Evolutionary conservation across 2,329 filamentous ascomycete genomes (phyloP), one percentile per base, ranked within the genome.

Genomic region (Zymoseptoria passerinii): DNA sequence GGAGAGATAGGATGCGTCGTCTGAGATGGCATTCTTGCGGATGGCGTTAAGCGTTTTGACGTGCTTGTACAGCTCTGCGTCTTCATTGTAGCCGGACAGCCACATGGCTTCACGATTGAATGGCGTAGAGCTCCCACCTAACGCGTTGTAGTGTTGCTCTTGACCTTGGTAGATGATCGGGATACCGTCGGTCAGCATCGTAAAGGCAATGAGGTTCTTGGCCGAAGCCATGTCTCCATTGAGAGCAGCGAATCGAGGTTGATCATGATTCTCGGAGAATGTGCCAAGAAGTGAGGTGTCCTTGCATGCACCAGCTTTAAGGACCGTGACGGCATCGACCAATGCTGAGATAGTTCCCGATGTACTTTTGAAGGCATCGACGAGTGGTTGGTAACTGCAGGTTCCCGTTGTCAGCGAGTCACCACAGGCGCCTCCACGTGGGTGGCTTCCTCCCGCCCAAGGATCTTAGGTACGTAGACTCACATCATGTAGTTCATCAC

Each of bases 81-180:
- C 59, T 23, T 72, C 75, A 57, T 76, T 69, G 69, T 79, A 80
- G 5, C 66, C 67, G 16, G 69, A 69, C 8, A 73, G 63, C 75
- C 75, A 77, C 19, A 74, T 63, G 1, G 75, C 75, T 61, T 76
- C 75, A 48, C 75, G 70, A 52, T 76, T 76, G 55, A 67, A 71
- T 0, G 75, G 75, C 28, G 72, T 72, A 9, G 61, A 64, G 16
- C 59, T 57, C 29, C 68, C 70, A 40, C 73, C 72, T 13, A 62
- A 28, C 9, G 67, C 67, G 1, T 74, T 68, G 67, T 79, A 83
- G 60, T 80, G 81, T 66, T 87, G 84, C 70, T 87, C 85, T 61
- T 84, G 82, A 28, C 84, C 85, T 63, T 85, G 80, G 71, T 87
- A 88, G 35, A 87, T 76, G 57, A 86, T 82, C 1, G 84, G 83